These are phyloP conservation scores for Phytophthora quininea DNA, from an alignment of 352 stramenopile species.

Conservation along the genomic window DNA sequence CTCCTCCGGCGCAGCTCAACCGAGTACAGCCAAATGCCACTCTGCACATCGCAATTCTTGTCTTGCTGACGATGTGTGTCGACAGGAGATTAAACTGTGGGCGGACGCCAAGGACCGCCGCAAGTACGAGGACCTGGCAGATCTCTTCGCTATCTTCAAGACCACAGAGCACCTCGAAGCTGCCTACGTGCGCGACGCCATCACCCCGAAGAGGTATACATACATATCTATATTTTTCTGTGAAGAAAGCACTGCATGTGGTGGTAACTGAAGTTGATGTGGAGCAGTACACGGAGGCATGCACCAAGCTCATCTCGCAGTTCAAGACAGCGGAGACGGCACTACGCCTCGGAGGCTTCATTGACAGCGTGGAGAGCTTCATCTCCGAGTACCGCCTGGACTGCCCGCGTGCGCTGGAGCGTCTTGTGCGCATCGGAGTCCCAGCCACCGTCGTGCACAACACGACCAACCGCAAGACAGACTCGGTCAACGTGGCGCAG, in stretches of 20 bases:
- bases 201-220: slow-evolving; percentile 87
- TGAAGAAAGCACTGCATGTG: neutral
- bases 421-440: slow-evolving; percentile 94
- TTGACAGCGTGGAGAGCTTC: slow-evolving; percentile 85
- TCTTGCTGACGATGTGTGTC: neutral
- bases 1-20: slow-evolving; percentile 30
- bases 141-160: slow-evolving; percentile 98
- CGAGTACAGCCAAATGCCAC: slow-evolving; percentile 22
- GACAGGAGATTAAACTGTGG: slow-evolving; percentile 81
- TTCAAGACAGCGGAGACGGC: slow-evolving; percentile 97
- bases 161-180: slow-evolving; percentile 97
- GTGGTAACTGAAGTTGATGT: slow-evolving; percentile 1
- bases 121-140: slow-evolving; percentile 88
- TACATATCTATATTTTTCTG: neutral
- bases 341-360: slow-evolving; percentile 79
- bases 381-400: slow-evolving; percentile 96
- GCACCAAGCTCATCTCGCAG: slow-evolving; percentile 97
- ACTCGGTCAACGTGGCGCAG: slow-evolving; percentile 93
- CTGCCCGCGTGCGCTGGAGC: slow-evolving; percentile 93
- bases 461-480: slow-evolving; percentile 80
- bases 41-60: too few species aligned
- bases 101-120: slow-evolving; percentile 85
- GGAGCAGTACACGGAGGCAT: slow-evolving; percentile 94
- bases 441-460: slow-evolving; percentile 91
- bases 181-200: slow-evolving; percentile 95